Base-by-base conservation (phyloP, 805 yeast species). In the Debaryomyces prosopidis region DNA sequence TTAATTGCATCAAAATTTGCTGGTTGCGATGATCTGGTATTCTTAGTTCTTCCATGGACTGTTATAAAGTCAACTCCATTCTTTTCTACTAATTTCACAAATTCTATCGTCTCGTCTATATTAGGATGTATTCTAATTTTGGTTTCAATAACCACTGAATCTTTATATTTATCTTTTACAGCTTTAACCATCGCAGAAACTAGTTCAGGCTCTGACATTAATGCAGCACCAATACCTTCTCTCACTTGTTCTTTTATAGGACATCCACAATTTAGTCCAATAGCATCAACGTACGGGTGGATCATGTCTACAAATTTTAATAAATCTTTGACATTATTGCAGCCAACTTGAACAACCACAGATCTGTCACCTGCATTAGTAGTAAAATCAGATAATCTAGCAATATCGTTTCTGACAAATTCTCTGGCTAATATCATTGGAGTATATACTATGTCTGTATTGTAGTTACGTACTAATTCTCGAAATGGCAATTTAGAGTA, bases 401-500 rank as follows among this genome's bases (percentile, higher is more conserved):
- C 99, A 43, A 79, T 76, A 16, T 75, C 78, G 63, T 89, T 88
- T 37, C 97, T 73, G 3, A 89, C 96, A 75, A 89, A 94, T 65
- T 94, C 99, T 42, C 98, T 71, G 4, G 98, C 98, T 43, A 94
- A 71, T 35, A 94, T 91, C 99, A 94, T 94, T 8, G 99, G 99
- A 0, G 96, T 81, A 60, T 94, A 91, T 3, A 89, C 95, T 7
- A 92, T 84, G 60, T 90, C 96, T 37, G 84, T 81, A 43, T 79
- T 73, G 62, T 83, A 88, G 32, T 83, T 82, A 27, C 97, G 59
- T 5, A 70, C 83, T 5, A 88, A 70, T 47, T 88, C 87, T 42
- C 99, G 75, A 59, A 94, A 92, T 2, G 98, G 97, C 36, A 94
- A 76, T 63, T 94, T 92, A 1, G 96, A 89, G 71, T 94, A 94